Percentiles rank a stretch among this genome's conserved stretches.
phyloP scores from a whole-genome alignment of 2,329 filamentous ascomycete genomes.

The Pseudogymnoascus sp. region DNA sequence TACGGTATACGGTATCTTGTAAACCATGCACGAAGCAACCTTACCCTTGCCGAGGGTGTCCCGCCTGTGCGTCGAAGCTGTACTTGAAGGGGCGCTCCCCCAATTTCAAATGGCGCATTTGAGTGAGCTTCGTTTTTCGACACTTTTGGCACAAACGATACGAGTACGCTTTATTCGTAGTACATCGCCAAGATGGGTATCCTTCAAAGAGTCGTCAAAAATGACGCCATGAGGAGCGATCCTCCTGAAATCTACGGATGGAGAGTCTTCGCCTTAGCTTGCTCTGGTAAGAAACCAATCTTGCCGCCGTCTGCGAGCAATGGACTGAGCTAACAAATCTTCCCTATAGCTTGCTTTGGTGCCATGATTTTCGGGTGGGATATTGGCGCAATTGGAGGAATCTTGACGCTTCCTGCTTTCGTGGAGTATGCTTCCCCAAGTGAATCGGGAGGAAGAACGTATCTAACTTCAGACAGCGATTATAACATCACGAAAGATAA shows the following conservation, averaged over 20 bases:
- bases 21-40: background rate
- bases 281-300: conserved; percentile 35
- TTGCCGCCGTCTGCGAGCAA: background rate
- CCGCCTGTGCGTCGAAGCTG: background rate
- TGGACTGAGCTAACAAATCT: background rate
- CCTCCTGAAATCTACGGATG: conserved; percentile 62
- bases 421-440: conserved; percentile 35
- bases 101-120: background rate
- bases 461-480: conserved; percentile 35
- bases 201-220: conserved; percentile 35
- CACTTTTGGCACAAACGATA: background rate
- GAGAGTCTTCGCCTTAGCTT: conserved; percentile 57
- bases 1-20: background rate
- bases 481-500: conserved; percentile 25
- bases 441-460: conserved; percentile 29
- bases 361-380: conserved; percentile 60
- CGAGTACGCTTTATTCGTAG: background rate
- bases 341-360: conserved; percentile 51
- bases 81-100: background rate
- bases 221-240: conserved; percentile 63
- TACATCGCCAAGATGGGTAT: conserved; percentile 21
- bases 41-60: background rate
- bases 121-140: background rate
- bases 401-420: conserved; percentile 61
- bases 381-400: conserved; percentile 67